These are phyloP conservation scores for Lactarius vividus DNA, from an alignment of 768 basidiomycete genomes.

Conservation along the genomic window DNA sequence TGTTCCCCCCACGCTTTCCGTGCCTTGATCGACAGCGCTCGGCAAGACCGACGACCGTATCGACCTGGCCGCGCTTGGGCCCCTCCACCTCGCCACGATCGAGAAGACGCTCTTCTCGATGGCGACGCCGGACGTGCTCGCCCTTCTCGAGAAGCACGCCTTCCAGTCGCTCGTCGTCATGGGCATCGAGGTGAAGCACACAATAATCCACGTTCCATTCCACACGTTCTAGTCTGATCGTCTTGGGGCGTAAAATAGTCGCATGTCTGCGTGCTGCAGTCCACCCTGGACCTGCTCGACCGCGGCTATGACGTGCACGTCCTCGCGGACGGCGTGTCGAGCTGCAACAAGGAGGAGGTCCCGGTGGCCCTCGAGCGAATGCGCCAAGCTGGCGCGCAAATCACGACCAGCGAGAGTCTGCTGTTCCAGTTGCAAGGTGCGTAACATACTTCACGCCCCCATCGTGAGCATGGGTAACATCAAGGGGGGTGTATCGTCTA, in stretches of 20 bases:
- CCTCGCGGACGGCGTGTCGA: slow-evolving; percentile 82
- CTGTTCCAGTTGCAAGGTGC: slow-evolving; percentile 73
- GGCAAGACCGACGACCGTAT: slow-evolving; percentile 25
- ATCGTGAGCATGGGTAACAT: slow-evolving; percentile 24
- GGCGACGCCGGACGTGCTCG: slow-evolving; percentile 65
- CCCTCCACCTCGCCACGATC: slow-evolving; percentile 57
- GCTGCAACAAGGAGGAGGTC: slow-evolving; percentile 76
- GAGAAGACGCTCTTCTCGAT: slow-evolving; percentile 87
- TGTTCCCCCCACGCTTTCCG: no score
- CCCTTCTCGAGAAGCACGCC: slow-evolving; percentile 45
- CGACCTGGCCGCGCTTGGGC: slow-evolving; percentile 41
- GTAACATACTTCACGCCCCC: slow-evolving; percentile 30
- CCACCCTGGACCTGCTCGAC: slow-evolving; percentile 64
- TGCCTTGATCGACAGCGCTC: slow-evolving; percentile 48
- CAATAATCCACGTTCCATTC: no score
- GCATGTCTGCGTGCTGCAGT: slow-evolving; percentile 88
- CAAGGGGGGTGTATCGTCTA: slow-evolving; percentile 29
- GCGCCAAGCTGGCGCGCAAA: slow-evolving; percentile 68
- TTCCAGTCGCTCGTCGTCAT: slow-evolving; percentile 69
- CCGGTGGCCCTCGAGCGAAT: slow-evolving; percentile 68
- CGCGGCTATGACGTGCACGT: slow-evolving; percentile 56
- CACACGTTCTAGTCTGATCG: no score
- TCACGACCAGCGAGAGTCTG: slow-evolving; percentile 80
- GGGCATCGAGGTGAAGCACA: slow-evolving; percentile 95
- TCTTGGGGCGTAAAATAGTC: slow-evolving; percentile 46